Evolutionary conservation across 2,329 filamentous ascomycete species (phyloP), one percentile per base, ranked within the genome.

Genomic region (Talaromyces marneffei): DNA sequence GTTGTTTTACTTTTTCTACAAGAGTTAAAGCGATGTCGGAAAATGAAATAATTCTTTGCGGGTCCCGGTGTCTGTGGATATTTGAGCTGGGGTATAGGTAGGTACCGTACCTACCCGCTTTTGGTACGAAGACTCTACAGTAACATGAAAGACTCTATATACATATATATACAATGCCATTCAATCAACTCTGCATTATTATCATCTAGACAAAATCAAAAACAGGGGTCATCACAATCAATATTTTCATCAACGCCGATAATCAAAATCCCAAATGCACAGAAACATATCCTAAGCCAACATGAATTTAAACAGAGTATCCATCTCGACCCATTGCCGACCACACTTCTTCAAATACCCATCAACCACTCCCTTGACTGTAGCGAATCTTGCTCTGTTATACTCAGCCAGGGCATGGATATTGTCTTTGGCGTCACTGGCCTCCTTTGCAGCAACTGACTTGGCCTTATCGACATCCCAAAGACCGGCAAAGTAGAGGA

Each of bases 321-420:
- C 91, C 92, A 96, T 97, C 67, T 91, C 89, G 57, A 97, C 92
- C 91, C 91, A 96, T 75, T 92, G 89, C 68, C 91, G 81, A 27
- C 92, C 92, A 75, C 92, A 96, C 78, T 93, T 94, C 70, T 91
- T 91, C 68, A 96, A 77, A 77, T 96, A 95, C 70, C 80, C 85
- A 66, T 93, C 91, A 4, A 96, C 90, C 14, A 92, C 86, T 6
- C 82, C 82, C 79, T 87, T 90, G 66, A 93, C 79, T 0, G 89
- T 91, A 10, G 77, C 84, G 72, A 97, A 97, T 64, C 91, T 82
- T 40, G 82, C 80, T 62, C 90, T 84, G 75, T 99, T 99, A 74
- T 92, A 87, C 71, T 92, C 90, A 3, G 87, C 91, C 61, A 97
- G 79, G 2, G 86, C 86, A 23, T 83, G 72, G 10, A 97, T 74